Base-by-base conservation (phyloP, 305 asterid genomes). In the Plantago lanceolata region DNA sequence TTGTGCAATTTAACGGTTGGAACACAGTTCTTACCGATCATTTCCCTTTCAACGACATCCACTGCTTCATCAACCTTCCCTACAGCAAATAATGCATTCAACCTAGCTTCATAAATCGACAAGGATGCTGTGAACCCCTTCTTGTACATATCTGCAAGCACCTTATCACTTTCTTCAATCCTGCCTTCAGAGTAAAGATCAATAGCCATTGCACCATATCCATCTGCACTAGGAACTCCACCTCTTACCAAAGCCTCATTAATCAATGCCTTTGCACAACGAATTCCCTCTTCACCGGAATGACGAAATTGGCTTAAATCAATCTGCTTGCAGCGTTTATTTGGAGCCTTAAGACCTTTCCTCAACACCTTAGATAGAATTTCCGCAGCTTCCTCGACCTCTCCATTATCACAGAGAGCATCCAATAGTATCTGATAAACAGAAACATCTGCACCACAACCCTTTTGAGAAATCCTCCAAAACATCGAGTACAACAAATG, bases 401-500 rank as follows among this genome's bases (percentile, higher is more conserved):
- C 82, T 47, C 85, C 91, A 19, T 85, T 81, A 40, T 88, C 96
- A 66, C 91, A 85, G 33, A 88, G 52, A 19, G 94, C 73, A 76
- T 85, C 86, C 68, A 85, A 75, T 15, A 92, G 80, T 51, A 72
- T 81, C 73, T 93, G 76, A 61, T 89, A 89, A 29, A 85, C 70
- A 4, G 95, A 78, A 57, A 87, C 76, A 72, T 92, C 96, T 19
- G 82, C 85, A 66, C 90, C 88, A 64, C 91, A 76, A 44, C 96
- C 96, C 83, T 85, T 89, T 40, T 68, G 84, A 66, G 97, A 88
- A 74, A 83, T 75, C 78, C 87, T 85, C 89, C 95, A 82, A 67
- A 89, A 82, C 96, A 92, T 86, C 8, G 84, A 81, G 74, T 83
- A 75, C 72, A 92, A 73, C 75, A 92, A 75, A 74, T 89, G 90